Evolutionary conservation across 2,329 filamentous ascomycete genomes (phyloP), one percentile per base, ranked within the genome.

Genomic region (Cucurbitaria berberidis): DNA sequence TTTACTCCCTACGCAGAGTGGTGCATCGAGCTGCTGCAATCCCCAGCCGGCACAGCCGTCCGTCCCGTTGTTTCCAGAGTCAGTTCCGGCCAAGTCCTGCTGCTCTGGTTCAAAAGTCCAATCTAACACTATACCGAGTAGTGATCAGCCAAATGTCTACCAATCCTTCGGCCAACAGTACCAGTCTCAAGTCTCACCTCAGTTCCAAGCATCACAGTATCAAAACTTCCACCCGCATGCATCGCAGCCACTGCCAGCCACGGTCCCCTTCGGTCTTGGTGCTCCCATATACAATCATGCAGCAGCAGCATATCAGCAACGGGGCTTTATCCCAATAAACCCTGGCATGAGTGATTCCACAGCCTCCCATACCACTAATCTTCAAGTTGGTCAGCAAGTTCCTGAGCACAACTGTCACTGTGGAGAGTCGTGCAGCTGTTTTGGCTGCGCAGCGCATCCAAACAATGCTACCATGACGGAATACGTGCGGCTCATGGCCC

Each of bases 381-480:
- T 56, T 19, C 64, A 76, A 40, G 69, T 52, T 76, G 51, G 44
- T 15, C 63, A 59, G 42, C 66, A 78, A 42, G 76, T 72, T 48
- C 63, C 60, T 2, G 74, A 73, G 34, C 80, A 83, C 57, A 76
- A 78, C 21, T 90, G 88, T 63, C 78, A 79, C 42, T 90, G 88
- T 65, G 88, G 88, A 18, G 83, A 87, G 48, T 77, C 77, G 24
- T 90, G 88, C 60, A 81, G 86, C 60, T 90, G 88, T 66, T 77
- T 89, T 30, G 87, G 86, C 10, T 90, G 88, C 67, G 80, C 85
- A 5, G 84, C 84, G 2, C 87, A 89, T 68, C 86, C 87, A 11
- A 88, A 86, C 65, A 89, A 89, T 60, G 79, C 84, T 7, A 83
- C 86, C 19, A 89, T 84, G 45, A 81, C 78, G 77, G 74, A 80